Conservation (phyloP, 1,284 basidiomycete genomes). For the Naganishia sp. region DNA sequence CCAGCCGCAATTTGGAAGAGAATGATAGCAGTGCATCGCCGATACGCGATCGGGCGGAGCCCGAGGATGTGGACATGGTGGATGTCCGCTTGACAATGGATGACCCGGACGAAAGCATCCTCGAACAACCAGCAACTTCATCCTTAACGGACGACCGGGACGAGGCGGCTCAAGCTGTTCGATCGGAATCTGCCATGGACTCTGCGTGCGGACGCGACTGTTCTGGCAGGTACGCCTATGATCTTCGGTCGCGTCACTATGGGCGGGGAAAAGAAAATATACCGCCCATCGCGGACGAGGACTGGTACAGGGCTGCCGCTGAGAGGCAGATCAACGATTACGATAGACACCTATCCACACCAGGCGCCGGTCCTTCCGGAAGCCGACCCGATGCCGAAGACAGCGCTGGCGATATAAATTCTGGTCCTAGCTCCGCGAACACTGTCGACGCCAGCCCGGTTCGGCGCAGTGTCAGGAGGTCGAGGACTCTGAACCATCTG, state of each 20-base stretch:
- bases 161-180: neutral
- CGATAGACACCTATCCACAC: slow-evolving; percentile 11
- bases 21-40: neutral
- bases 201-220: slow-evolving; percentile 1
- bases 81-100: slow-evolving; percentile 16
- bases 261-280: slow-evolving; percentile 25
- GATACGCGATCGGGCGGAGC: neutral
- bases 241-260: slow-evolving; percentile 20
- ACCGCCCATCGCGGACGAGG: slow-evolving; percentile 2
- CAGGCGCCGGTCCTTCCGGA: slow-evolving; percentile 11
- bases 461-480: slow-evolving; percentile 5
- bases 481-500: slow-evolving; percentile 1
- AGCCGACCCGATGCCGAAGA: slow-evolving; percentile 1
- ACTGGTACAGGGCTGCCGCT: slow-evolving; percentile 3
- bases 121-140: slow-evolving; percentile 4
- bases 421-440: neutral
- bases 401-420: neutral
- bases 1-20: neutral
- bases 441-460: neutral
- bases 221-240: slow-evolving; percentile 4
- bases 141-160: slow-evolving; percentile 6
- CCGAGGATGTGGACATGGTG: slow-evolving; percentile 9
- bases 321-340: neutral
- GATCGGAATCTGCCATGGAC: neutral
- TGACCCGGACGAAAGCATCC: slow-evolving; percentile 13